A percentile compares a stretch with the other conserved stretches of the same genome.
phyloP scores from a whole-genome alignment of 2,329 filamentous ascomycete species.

The Pseudocercospora pini-densiflorae region DNA sequence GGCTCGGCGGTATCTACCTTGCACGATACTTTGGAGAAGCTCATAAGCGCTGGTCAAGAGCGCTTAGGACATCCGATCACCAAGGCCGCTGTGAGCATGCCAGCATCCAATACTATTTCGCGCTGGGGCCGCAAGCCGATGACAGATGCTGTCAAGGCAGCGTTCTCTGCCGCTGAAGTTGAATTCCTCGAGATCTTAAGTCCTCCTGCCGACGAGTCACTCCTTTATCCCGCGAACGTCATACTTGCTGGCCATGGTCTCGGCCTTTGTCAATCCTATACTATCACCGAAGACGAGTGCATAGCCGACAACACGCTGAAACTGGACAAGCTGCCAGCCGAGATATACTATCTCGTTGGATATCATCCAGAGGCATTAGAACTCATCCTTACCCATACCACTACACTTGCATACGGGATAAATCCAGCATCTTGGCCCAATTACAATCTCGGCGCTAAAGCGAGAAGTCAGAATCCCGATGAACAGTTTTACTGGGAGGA shows the following conservation, averaged over 20 bases:
- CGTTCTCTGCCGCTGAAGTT: neutral
- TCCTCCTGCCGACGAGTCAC: neutral
- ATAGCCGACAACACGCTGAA: neutral
- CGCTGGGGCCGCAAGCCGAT: neutral
- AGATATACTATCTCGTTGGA: neutral
- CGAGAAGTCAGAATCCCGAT: neutral
- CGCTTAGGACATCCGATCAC: neutral
- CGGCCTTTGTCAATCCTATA: slow-evolving; percentile 10
- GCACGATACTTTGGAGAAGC: neutral
- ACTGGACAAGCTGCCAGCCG: neutral
- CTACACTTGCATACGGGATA: neutral
- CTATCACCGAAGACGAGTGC: neutral
- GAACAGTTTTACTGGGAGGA: slow-evolving; percentile 13
- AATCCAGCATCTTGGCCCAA: neutral
- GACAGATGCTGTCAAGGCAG: neutral
- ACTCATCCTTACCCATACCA: neutral
- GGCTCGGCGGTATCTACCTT: neutral
- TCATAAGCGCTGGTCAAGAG: neutral
- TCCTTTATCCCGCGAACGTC: neutral
- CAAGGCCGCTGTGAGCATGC: neutral
- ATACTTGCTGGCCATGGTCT: slow-evolving; percentile 7
- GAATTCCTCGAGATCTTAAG: neutral
- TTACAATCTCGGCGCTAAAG: neutral
- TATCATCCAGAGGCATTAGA: neutral
- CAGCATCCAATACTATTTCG: neutral